These are phyloP conservation scores for Wickerhamiella occidentalis DNA, from an alignment of 805 yeast species.

Conservation along the genomic window DNA sequence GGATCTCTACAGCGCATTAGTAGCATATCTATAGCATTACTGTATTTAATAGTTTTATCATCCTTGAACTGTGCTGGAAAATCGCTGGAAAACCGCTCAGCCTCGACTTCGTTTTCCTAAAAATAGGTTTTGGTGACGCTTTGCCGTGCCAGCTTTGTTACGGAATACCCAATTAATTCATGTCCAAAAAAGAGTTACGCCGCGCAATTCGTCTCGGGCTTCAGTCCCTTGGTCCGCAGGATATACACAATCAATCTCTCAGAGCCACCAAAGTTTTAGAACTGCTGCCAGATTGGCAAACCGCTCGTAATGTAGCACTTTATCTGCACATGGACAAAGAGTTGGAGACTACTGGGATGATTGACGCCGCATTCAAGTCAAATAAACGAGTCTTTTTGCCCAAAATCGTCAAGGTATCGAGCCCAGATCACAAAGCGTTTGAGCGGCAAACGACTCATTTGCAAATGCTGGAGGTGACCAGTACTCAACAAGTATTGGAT, in stretches of 20 bases:
- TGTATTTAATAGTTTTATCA: not conserved
- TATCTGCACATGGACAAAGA: slow-evolving; percentile 74
- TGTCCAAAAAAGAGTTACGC: slow-evolving; percentile 17
- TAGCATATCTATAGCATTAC: slow-evolving; percentile 6
- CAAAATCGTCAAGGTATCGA: slow-evolving; percentile 42
- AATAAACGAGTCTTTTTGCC: slow-evolving; percentile 35
- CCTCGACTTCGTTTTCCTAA: no score
- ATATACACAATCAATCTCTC: slow-evolving; percentile 14
- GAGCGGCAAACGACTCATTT: slow-evolving; percentile 33
- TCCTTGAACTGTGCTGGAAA: not conserved
- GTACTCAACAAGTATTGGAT: slow-evolving; percentile 32
- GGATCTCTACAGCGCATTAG: slow-evolving; percentile 54
- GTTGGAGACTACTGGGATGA: slow-evolving; percentile 45
- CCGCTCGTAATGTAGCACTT: slow-evolving; percentile 44
- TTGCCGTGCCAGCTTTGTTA: not conserved
- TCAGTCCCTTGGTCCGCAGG: slow-evolving; percentile 1
- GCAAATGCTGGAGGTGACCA: slow-evolving; percentile 42
- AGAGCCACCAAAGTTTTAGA: slow-evolving; percentile 20
- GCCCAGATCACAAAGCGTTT: slow-evolving; percentile 25
- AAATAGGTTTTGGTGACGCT: not conserved
- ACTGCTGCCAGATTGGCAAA: slow-evolving; percentile 30
- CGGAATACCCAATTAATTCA: not conserved
- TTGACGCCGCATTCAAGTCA: slow-evolving; percentile 39
- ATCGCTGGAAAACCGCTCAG: no score
- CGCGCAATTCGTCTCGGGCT: slow-evolving; percentile 12